Evolutionary conservation across 2,329 filamentous ascomycete genomes (phyloP).

Genomic region (Alternaria gaisen): DNA sequence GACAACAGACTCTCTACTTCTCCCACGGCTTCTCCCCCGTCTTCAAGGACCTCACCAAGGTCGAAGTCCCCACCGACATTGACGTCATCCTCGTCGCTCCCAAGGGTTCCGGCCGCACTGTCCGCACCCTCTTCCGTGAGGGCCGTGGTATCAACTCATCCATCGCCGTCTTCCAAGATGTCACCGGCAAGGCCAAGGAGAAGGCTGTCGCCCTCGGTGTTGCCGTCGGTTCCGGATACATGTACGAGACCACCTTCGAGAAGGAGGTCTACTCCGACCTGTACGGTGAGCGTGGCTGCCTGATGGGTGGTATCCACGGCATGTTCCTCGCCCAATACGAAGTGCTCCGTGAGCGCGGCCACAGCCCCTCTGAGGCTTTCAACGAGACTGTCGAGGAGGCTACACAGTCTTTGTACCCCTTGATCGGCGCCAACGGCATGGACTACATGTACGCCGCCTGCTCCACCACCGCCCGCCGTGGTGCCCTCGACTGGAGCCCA

Average conservation of each 20-base stretch:
- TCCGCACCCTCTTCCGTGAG: conserved; percentile 98
- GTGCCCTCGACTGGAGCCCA: conserved; percentile 98
- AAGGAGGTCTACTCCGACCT: conserved; percentile 99
- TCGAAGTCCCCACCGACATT: conserved; percentile 93
- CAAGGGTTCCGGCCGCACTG: conserved; percentile 98
- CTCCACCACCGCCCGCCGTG: conserved; percentile 97
- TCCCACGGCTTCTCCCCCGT: conserved; percentile 99
- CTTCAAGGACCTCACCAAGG: conserved; percentile 99
- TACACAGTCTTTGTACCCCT: conserved; percentile 95
- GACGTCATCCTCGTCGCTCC: conserved; percentile 99
- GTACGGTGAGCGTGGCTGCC: conserved; percentile 99
- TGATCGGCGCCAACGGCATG: conserved; percentile 98
- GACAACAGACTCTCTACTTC: conserved; percentile 91
- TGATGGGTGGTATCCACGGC: conserved; percentile 99
- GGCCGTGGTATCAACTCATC: conserved; percentile 99
- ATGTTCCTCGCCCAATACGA: conserved; percentile 99
- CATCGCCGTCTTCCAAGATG: conserved; percentile 97
- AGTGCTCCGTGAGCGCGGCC: conserved; percentile 97
- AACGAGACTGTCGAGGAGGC: conserved; percentile 99
- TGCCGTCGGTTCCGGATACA: conserved; percentile 95
- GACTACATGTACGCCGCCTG: conserved; percentile 99
- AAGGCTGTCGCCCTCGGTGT: conserved; percentile 97
- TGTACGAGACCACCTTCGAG: conserved; percentile 99
- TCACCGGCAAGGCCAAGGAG: conserved; percentile 97
- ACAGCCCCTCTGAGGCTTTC: conserved; percentile 98